Evolutionary conservation across 2,329 filamentous ascomycete genomes (phyloP), one percentile per base, ranked within the genome.

Genomic region (Cadophora sp.): DNA sequence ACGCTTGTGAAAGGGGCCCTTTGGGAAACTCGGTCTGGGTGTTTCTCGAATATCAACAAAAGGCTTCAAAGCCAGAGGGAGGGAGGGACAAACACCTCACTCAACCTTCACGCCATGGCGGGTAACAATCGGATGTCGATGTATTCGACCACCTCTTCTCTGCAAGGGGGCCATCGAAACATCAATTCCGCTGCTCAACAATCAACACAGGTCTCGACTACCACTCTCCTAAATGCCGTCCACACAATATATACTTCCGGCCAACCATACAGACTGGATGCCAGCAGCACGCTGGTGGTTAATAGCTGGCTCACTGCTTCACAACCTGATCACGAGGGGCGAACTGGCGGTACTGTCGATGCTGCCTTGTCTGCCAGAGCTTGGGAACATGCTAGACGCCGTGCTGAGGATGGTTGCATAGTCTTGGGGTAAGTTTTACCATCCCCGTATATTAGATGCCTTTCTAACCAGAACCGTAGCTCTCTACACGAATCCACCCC

Each of bases 401-500:
- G 96, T 81, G 96, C 96, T 50, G 96, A 99, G 79, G 96, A 99
- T 81, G 94, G 93, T 18, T 97, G 94, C 77, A 91, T 99, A 70
- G 84, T 98, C 63, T 81, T 99, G 72, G 91, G 92, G 93, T 97
- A 84, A 73, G 89, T 80, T 56, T 43, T 45, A 6, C 20, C 8
- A 47, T 13, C 18, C 48, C 18, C 18, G 36, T 55, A 11, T 27
- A 20, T 3, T 22, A 39, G 53, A 14, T 45, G 24, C 16, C 27
- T 50, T 39, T 59, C 68, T 69, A 41, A 72, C 67, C 2, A 50
- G 20, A 20, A n/a, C 5, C 8, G 43, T 73, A 97, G 94, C 63
- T 97, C 94, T 45, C 88, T 97, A 3, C 95, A 98, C 80, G 87
- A 91, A 53, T 96, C 95, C 0, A 90, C 93, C 0, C 96, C 96